Percentiles rank a stretch among this genome's conserved stretches.
Evolutionary conservation across 306 rosid species (phyloP).

Genomic region (Vachellia collinsii): DNA sequence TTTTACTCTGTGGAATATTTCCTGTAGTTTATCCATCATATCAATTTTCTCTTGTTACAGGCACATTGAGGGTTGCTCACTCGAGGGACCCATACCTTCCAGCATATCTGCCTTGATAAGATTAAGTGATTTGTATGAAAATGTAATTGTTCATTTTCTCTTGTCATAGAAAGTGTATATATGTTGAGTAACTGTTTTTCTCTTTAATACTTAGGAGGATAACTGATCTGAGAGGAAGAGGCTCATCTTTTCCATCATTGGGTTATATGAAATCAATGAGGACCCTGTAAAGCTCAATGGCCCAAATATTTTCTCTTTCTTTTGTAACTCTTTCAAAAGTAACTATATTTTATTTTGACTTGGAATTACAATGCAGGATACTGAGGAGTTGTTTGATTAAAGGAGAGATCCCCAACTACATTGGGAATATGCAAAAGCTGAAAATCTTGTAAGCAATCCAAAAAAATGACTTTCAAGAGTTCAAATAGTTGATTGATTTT

Average conservation of each 20-base stretch:
- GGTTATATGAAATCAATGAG: slow-evolving; percentile 62
- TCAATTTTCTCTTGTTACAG: slow-evolving; percentile 47
- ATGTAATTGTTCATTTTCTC: slow-evolving; percentile 28
- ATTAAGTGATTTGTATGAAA: slow-evolving; percentile 74
- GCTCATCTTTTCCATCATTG: slow-evolving; percentile 68
- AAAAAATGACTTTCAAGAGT: slow-evolving; percentile 9
- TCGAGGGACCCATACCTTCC: slow-evolving; percentile 87
- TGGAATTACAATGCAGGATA: slow-evolving; percentile 56
- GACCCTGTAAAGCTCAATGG: slow-evolving; percentile 74
- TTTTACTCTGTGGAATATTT: slow-evolving; percentile 5
- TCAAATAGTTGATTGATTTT: slow-evolving; percentile 14
- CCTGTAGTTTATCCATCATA: slow-evolving; percentile 3
- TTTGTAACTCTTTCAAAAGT: slow-evolving; percentile 28
- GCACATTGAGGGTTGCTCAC: slow-evolving; percentile 76
- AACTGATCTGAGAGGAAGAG: slow-evolving; percentile 65
- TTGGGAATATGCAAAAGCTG: slow-evolving; percentile 62
- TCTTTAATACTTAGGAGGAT: slow-evolving; percentile 72
- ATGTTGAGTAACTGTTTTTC: slow-evolving; percentile 34
- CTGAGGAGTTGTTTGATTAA: slow-evolving; percentile 66
- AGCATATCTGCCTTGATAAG: slow-evolving; percentile 68
- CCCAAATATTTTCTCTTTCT: slow-evolving; percentile 32
- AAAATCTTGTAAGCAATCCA: slow-evolving; percentile 69
- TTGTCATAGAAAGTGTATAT: slow-evolving; percentile 35
- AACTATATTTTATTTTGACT: slow-evolving; percentile 13
- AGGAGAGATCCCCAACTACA: slow-evolving; percentile 66